phyloP scores from a whole-genome alignment of 306 rosid species.

The Prunus davidiana region DNA sequence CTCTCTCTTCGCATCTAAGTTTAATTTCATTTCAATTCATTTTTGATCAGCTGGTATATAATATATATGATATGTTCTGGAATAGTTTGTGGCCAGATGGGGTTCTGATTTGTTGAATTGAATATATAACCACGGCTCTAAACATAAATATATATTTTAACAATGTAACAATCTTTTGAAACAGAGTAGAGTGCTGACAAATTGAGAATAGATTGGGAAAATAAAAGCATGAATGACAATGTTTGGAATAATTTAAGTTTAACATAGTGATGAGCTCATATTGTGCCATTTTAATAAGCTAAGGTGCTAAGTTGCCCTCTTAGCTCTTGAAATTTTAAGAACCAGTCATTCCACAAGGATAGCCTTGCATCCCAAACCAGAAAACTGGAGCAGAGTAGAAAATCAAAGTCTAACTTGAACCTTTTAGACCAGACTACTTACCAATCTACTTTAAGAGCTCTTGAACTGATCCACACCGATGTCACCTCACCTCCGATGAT shows the following conservation, averaged over 20 bases:
- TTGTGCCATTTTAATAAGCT: not conserved
- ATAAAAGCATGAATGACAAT: no score
- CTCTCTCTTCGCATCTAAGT: constrained; percentile 16
- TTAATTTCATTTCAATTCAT: constrained; percentile 26
- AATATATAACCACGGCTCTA: not conserved
- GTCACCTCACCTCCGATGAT: not conserved
- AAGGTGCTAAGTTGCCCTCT: not conserved
- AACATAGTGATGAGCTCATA: not conserved
- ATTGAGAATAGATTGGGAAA: no score
- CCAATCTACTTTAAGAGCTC: not conserved
- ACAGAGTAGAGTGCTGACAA: no score
- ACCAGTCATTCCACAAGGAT: no score
- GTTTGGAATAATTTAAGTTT: no score
- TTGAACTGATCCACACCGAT: not conserved
- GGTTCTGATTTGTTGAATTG: not conserved
- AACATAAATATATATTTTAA: no score
- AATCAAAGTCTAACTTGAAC: no score
- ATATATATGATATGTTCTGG: not conserved
- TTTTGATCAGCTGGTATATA: constrained; percentile 19
- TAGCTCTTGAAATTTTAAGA: not conserved
- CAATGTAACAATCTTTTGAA: no score
- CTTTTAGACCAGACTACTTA: not conserved
- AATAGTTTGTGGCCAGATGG: constrained; percentile 1
- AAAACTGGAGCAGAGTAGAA: not conserved
- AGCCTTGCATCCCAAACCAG: not conserved